Evolutionary conservation across 805 yeast species (phyloP), one percentile per base, ranked within the genome.

Genomic region (Candida tibetensis): DNA sequence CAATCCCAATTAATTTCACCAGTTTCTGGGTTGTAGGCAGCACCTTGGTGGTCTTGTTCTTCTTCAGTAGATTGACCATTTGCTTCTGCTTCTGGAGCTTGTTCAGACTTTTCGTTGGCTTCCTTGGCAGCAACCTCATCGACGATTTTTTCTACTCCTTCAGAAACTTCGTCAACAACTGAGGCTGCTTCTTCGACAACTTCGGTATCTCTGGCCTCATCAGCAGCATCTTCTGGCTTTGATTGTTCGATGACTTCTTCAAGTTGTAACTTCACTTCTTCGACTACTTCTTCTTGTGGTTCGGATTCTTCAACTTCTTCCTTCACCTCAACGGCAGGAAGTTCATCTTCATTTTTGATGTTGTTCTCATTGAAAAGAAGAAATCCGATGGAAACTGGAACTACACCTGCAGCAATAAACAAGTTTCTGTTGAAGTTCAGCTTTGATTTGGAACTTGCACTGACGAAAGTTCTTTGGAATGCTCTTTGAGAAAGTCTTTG

Each of bases 1-100:
- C 99, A 93, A 58, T 93, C 98, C 99, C 99, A 93, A 77, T 93
- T 91, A 66, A 93, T 93, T 61, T 91, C 98, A 21, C 99, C 99
- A 2, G 99, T 93, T 55, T 86, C 95, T 21, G 97, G 97, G 68
- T 91, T 79, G 66, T 79, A 91, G 3, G 98, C 96, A 27, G 88
- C 85, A 15, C 66, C 64, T 30, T 64, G 74, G 30, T 66, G 71
- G 28, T 57, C 63, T 34, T 57, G 68, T 34, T 34, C 53, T 14
- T 14, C 28, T 7, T 28, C 33, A 4, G 28, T 12, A 10, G 30
- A 5, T 36, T 21, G 34, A n/a, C 25, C 17, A 14, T 29, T 9
- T 12, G 7, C n/a, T 6, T 14, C 29, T 6, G 29, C 15, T 12
- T 30, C 23, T 7, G 21, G 7, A 14, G 23, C 17, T 5, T 17